Evolutionary conservation across 345 rosid species (phyloP).

Genomic region (Cardamine chenopodiifolia): DNA sequence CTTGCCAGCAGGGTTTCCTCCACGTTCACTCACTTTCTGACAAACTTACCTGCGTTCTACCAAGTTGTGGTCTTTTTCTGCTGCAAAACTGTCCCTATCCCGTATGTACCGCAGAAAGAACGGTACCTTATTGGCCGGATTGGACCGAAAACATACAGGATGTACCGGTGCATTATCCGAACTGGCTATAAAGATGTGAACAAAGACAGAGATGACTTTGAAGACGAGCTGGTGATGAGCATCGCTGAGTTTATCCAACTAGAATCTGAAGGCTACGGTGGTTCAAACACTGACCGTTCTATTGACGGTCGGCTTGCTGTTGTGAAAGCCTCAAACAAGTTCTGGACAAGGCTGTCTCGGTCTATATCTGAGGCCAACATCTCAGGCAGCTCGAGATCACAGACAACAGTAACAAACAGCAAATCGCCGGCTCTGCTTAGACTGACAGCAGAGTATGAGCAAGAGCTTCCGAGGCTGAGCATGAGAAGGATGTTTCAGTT

Average conservation of each 20-base stretch:
- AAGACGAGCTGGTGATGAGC: constrained; percentile 84
- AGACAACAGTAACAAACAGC: constrained; percentile 53
- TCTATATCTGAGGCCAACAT: constrained; percentile 50
- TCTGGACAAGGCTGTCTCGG: constrained; percentile 62
- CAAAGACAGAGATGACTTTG: constrained; percentile 68
- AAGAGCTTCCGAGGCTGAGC: constrained; percentile 59
- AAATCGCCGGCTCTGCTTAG: constrained; percentile 61
- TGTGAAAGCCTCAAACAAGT: constrained; percentile 76
- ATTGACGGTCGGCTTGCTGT: constrained; percentile 77
- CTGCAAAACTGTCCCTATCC: constrained; percentile 80
- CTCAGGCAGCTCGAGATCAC: constrained; percentile 51
- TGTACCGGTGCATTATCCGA: constrained; percentile 89
- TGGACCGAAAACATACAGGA: constrained; percentile 86
- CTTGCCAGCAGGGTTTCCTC: constrained; percentile 80
- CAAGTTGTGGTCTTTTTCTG: constrained; percentile 88
- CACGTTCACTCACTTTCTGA: constrained; percentile 78
- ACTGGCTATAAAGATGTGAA: constrained; percentile 86
- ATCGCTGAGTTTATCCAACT: constrained; percentile 90
- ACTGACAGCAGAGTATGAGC: constrained; percentile 63
- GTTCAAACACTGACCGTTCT: constrained; percentile 51
- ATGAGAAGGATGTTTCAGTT: constrained; percentile 55
- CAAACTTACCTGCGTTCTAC: constrained; percentile 88
- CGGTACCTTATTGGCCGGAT: constrained; percentile 85
- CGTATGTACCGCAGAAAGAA: constrained; percentile 77
- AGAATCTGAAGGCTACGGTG: constrained; percentile 73